These are phyloP conservation scores for Arabis alpina DNA, from an alignment of 345 rosid species.

Conservation along the genomic window DNA sequence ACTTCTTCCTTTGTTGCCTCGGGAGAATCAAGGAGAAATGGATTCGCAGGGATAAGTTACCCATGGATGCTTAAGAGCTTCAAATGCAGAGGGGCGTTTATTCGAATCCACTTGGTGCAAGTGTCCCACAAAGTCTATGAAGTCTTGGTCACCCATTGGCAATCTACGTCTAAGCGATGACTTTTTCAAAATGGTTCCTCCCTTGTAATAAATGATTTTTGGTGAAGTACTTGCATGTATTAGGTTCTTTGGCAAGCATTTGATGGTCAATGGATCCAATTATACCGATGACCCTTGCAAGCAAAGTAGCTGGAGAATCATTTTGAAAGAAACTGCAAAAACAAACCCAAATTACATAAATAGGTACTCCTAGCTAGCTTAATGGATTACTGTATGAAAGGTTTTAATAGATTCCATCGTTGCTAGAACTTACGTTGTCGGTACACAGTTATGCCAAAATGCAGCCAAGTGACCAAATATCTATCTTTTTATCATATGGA, in stretches of 20 bases:
- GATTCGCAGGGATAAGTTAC: no score
- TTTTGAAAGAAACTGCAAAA: conserved; percentile 85
- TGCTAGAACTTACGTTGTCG: conserved; percentile 77
- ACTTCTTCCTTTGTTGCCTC: no score
- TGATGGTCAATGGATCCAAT: conserved; percentile 70
- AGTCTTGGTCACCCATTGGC: conserved; percentile 99
- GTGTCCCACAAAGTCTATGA: conserved; percentile 78
- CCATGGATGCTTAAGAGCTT: no score
- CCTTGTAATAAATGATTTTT: conserved; percentile 94
- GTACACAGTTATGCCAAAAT: conserved; percentile 94
- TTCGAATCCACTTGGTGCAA: no score
- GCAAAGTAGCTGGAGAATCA: conserved; percentile 94
- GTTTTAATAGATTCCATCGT: conserved; percentile 14
- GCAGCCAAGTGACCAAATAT: conserved; percentile 97
- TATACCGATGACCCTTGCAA: conserved; percentile 89
- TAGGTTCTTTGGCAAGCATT: conserved; percentile 90
- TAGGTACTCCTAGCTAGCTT: conserved; percentile 15
- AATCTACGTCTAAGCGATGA: conserved; percentile 85
- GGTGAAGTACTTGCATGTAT: conserved; percentile 86
- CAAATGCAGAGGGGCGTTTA: no score
- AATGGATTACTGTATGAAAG: not conserved
- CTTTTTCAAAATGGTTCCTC: conserved; percentile 94
- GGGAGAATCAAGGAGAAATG: no score
- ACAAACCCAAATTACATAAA: conserved; percentile 13
- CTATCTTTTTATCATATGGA: conserved; percentile 95